Evolutionary conservation across 1,284 basidiomycete species (phyloP).

Genomic region (Xerocomus alliaceus): DNA sequence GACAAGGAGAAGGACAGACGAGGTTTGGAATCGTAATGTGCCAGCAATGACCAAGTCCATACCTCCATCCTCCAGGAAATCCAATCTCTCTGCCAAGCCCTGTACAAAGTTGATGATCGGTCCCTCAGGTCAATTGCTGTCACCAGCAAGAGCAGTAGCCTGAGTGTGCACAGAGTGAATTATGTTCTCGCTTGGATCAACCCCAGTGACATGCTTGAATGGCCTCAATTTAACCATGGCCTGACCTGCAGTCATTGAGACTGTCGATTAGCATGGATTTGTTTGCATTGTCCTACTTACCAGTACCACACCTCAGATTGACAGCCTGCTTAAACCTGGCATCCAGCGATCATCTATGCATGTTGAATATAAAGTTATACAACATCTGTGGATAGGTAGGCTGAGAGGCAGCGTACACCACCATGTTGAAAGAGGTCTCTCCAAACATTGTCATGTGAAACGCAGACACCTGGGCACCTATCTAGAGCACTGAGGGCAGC

Average conservation of each 20-base stretch:
- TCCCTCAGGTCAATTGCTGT: slow-evolving; percentile 27
- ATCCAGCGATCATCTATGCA: slow-evolving; percentile 50
- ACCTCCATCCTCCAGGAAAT: slow-evolving; percentile 56
- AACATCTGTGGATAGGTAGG: slow-evolving; percentile 72
- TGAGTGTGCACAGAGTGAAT: slow-evolving; percentile 58
- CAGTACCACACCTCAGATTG: slow-evolving; percentile 84
- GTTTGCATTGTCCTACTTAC: not conserved
- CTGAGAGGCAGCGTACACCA: slow-evolving; percentile 62
- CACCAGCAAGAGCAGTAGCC: too few species aligned
- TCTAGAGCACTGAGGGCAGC: not conserved
- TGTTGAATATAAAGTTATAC: slow-evolving; percentile 65
- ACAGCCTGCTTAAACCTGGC: slow-evolving; percentile 63
- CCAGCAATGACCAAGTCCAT: slow-evolving; percentile 80
- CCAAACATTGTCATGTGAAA: slow-evolving; percentile 20
- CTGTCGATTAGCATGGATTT: slow-evolving; percentile 34
- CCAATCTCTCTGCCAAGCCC: slow-evolving; percentile 62
- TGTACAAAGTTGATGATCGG: slow-evolving; percentile 50
- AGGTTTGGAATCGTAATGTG: slow-evolving; percentile 35
- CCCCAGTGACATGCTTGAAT: slow-evolving; percentile 69
- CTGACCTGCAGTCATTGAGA: slow-evolving; percentile 49
- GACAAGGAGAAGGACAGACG: not conserved
- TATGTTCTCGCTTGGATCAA: slow-evolving; percentile 81
- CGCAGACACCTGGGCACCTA: not conserved
- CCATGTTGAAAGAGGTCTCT: slow-evolving; percentile 50
- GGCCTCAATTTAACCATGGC: slow-evolving; percentile 66